Conservation (phyloP, 169 alveolate genomes). For the Plasmodium malariae region DNA sequence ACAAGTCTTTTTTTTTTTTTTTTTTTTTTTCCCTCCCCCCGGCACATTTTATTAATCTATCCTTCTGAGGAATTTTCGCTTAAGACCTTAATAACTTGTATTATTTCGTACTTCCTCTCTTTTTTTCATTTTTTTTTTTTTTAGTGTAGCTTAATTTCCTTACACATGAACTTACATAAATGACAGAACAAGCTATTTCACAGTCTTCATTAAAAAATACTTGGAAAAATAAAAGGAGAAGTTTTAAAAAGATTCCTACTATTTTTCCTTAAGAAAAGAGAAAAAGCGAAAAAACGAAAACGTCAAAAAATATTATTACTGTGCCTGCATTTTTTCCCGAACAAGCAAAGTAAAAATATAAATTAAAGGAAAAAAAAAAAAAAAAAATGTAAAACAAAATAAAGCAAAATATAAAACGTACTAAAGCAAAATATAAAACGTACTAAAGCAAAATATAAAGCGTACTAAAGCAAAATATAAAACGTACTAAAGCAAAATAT, state of each 20-base stretch:
- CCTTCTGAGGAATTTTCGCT: too few relatives aligned
- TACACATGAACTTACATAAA: background rate
- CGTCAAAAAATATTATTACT: background rate
- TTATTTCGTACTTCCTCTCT: background rate
- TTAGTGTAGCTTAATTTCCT: background rate
- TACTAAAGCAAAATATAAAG: too few relatives aligned
- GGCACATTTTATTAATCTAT: too few relatives aligned
- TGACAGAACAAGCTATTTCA: conserved; percentile 7
- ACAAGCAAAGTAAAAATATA: background rate
- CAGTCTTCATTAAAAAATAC: background rate
- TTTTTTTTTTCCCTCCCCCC: too few relatives aligned
- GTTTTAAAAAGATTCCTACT: background rate
- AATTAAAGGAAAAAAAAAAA: background rate
- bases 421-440: too few relatives aligned
- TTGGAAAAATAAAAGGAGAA: background rate
- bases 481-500: too few relatives aligned
- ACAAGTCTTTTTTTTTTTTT: background rate
- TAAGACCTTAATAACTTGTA: background rate
- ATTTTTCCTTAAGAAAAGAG: background rate
- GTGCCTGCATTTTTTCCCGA: conserved; percentile 16
- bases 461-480: too few relatives aligned
- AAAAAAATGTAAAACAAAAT: background rate
- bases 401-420: too few relatives aligned
- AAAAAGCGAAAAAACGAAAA: background rate
- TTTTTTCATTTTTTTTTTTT: background rate